Conservation (phyloP, 352 stramenopile species). For the Lagenidium giganteum region DNA sequence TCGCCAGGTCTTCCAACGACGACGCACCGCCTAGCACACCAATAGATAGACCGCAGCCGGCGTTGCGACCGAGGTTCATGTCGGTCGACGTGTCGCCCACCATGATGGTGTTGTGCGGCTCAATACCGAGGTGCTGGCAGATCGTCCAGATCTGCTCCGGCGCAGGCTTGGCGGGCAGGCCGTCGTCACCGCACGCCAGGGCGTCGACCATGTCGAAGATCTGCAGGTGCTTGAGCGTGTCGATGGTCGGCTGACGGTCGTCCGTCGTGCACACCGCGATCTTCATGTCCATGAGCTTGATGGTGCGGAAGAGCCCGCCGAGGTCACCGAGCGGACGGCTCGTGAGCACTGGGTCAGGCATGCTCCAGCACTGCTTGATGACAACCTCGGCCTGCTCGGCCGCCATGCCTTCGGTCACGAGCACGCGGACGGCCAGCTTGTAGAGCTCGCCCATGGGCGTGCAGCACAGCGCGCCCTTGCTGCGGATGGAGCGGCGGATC, state of each 20-base stretch:
- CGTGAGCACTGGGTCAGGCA: constrained; percentile 23
- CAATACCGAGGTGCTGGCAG: constrained; percentile 56
- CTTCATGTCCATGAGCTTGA: constrained; percentile 57
- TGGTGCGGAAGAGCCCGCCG: constrained; percentile 20
- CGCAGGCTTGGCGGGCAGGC: constrained; percentile 62
- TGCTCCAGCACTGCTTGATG: constrained; percentile 20
- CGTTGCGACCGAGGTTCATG: constrained; percentile 67
- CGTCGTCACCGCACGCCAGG: constrained; percentile 69
- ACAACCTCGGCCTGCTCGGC: constrained; percentile 5
- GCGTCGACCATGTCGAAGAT: constrained; percentile 64
- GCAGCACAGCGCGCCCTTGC: constrained; percentile 25
- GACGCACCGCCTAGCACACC: constrained; percentile 71
- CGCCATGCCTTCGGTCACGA: constrained; percentile 19
- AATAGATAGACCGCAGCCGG: constrained; percentile 61
- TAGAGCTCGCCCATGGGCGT: constrained; percentile 26
- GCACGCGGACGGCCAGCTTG: constrained; percentile 20
- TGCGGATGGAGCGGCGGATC: constrained; percentile 14
- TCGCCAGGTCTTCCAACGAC: constrained; percentile 63
- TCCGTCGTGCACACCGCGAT: constrained; percentile 82
- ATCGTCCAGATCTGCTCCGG: constrained; percentile 78
- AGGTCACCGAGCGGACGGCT: constrained; percentile 25
- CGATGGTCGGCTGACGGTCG: constrained; percentile 66
- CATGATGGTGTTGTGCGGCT: constrained; percentile 80
- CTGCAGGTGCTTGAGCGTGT: constrained; percentile 59
- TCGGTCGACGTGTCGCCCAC: constrained; percentile 81